Base-by-base conservation (phyloP, 2,329 filamentous ascomycete species). In the Nemania bipapillata region DNA sequence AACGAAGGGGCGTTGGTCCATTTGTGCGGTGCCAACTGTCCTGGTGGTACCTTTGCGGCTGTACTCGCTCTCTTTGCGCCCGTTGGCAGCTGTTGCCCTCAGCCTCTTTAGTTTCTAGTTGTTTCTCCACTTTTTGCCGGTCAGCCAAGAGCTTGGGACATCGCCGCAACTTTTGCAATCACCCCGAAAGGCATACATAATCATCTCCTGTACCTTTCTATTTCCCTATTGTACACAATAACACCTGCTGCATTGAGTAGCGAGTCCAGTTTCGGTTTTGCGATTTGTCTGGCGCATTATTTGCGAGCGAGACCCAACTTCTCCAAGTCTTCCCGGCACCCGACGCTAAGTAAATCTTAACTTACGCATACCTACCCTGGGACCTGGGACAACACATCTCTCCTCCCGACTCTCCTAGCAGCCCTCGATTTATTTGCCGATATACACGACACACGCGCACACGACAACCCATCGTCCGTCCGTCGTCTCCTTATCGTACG, bases 161-260 rank as follows among this genome's bases (percentile, higher is more conserved):
- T 68, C 69, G 70, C 74, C 62, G 72, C 74, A 73, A 73, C 74
- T 74, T 74, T 76, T 76, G 70, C 73, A 75, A 74, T 72, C 73
- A 74, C 72, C 63, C 69, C 70, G 66, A 70, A 70, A 71, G 70
- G 65, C 63, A 66, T 30, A 32, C 69, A 63, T 66, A 52, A 60
- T 53, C 67, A 53, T 70, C 58, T 42, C 37, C 65, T 57, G 63
- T 59, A 53, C 61, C 35, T 57, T 60, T 67, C 58, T 59, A 50
- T 60, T 58, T 58, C 52, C 28, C 65, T 67, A 56, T 30, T 68
- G 70, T 69, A 70, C 66, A 60, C 61, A 55, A 62, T 53, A 53
- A 37, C 61, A 32, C 49, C 35, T 55, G 56, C 56, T 65, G 45
- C 59, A 49, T 45, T 49, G 66, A 59, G 63, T 42, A 64, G 60